Conservation (phyloP, 257 asterid species). For the Verbascum thapsus region DNA sequence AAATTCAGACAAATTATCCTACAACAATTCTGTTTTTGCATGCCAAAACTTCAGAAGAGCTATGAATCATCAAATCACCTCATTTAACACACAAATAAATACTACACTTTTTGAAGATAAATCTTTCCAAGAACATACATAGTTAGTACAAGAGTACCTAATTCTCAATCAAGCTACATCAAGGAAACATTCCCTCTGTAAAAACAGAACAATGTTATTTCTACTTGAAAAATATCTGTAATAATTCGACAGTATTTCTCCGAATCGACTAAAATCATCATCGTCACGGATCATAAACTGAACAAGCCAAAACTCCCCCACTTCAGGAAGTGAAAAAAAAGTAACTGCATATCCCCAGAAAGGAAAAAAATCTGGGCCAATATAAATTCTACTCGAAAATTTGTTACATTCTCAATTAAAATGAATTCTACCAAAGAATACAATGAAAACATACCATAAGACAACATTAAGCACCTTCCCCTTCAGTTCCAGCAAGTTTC, state of each 20-base stretch:
- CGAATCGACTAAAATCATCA: background rate
- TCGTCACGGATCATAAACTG: conserved; percentile 7
- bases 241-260: background rate
- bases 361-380: conserved; percentile 20
- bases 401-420: background rate
- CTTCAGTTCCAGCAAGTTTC: conserved; percentile 47
- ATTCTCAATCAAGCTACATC: too few species aligned
- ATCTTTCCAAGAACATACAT: too few species aligned
- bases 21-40: too few species aligned
- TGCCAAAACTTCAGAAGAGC: too few species aligned
- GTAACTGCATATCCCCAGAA: conserved; percentile 22
- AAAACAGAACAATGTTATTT: background rate
- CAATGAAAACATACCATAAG: background rate
- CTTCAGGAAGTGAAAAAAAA: conserved; percentile 16
- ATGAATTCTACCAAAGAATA: background rate
- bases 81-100: too few species aligned
- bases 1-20: too few species aligned
- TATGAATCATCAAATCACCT: too few species aligned
- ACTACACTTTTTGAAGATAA: too few species aligned
- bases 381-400: background rate
- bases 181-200: too few species aligned
- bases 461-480: conserved; percentile 23
- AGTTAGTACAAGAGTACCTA: too few species aligned
- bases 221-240: background rate
- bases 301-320: conserved; percentile 30